A percentile compares a stretch with the other conserved stretches of the same genome.
phyloP scores from a whole-genome alignment of 2,329 filamentous ascomycete species.

The Hymenoscyphus linearis region DNA sequence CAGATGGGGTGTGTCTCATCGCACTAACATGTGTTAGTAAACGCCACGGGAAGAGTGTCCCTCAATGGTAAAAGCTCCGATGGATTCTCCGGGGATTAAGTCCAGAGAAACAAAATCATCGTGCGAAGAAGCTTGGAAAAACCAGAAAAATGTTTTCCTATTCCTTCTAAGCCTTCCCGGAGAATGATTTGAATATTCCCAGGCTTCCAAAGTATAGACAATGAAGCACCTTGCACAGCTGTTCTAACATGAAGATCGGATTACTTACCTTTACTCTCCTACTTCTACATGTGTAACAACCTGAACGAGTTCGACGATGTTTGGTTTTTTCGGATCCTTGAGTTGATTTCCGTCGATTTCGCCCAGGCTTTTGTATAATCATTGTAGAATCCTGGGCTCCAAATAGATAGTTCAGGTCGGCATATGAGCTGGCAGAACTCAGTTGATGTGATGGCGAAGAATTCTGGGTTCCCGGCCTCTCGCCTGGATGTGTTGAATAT shows the following conservation, averaged over 20 bases:
- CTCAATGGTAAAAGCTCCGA: background rate
- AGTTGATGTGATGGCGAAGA: constrained; percentile 13
- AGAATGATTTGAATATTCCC: background rate
- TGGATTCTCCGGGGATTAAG: background rate
- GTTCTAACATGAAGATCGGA: background rate
- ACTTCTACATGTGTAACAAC: constrained; percentile 87
- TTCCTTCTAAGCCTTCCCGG: background rate
- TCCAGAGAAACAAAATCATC: background rate
- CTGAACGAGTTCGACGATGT: constrained; percentile 86
- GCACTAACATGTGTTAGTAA: constrained; percentile 54
- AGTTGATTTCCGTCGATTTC: constrained; percentile 28
- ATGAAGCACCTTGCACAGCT: background rate
- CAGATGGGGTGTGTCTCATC: constrained; percentile 85
- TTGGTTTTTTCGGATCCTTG: constrained; percentile 54
- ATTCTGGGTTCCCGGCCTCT: constrained; percentile 3
- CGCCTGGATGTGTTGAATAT: constrained; percentile 8
- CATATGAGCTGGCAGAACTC: constrained; percentile 28
- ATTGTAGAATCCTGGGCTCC: constrained; percentile 27
- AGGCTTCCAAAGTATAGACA: background rate
- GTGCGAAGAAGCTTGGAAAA: background rate
- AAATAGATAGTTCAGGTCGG: constrained; percentile 30
- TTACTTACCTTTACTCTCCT: constrained; percentile 72
- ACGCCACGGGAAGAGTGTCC: background rate
- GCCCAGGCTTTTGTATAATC: constrained; percentile 25
- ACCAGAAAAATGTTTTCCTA: background rate